phyloP scores from a whole-genome alignment of 768 basidiomycete species.

The Hygrocybe punicea region DNA sequence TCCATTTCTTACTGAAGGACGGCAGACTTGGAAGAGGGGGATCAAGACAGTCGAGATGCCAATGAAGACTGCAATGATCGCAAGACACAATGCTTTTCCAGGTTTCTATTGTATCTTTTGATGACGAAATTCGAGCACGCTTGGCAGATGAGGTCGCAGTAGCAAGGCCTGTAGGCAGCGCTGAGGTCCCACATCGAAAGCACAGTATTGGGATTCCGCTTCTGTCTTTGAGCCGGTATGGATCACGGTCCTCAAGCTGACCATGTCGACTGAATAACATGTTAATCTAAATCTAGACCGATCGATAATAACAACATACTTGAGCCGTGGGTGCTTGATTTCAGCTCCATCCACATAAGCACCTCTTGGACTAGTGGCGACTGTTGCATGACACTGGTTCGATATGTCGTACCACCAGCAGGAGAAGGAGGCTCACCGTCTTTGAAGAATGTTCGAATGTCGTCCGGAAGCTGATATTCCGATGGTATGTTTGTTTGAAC shows the following conservation, averaged over 20 bases:
- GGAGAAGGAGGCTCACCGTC: slow-evolving; percentile 57
- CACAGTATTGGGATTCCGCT: slow-evolving; percentile 84
- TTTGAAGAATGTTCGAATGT: slow-evolving; percentile 78
- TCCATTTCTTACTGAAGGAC: slow-evolving; percentile 88
- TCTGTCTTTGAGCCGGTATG: slow-evolving; percentile 79
- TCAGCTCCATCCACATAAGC: slow-evolving; percentile 80
- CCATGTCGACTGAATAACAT: slow-evolving; percentile 62
- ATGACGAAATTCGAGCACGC: slow-evolving; percentile 50
- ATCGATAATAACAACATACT: slow-evolving; percentile 51
- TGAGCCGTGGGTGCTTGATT: slow-evolving; percentile 71
- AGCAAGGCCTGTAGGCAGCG: slow-evolving; percentile 54
- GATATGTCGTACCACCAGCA: slow-evolving; percentile 8
- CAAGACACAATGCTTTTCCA: slow-evolving; percentile 85
- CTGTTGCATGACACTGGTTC: slow-evolving; percentile 42
- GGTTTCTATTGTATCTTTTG: slow-evolving; percentile 46
- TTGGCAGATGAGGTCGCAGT: too few species aligned
- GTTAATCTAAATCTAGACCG: slow-evolving; percentile 13
- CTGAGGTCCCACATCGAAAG: slow-evolving; percentile 83
- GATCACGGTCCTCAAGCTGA: slow-evolving; percentile 87
- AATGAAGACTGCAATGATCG: slow-evolving; percentile 91
- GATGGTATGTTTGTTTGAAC: slow-evolving; percentile 66
- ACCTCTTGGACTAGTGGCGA: slow-evolving; percentile 73
- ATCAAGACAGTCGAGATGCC: slow-evolving; percentile 95
- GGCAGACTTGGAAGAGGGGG: slow-evolving; percentile 88
- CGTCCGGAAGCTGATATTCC: slow-evolving; percentile 84